Evolutionary conservation across 176 grass and related monocot genomes (phyloP).

Genomic region (Pharus latifolius): DNA sequence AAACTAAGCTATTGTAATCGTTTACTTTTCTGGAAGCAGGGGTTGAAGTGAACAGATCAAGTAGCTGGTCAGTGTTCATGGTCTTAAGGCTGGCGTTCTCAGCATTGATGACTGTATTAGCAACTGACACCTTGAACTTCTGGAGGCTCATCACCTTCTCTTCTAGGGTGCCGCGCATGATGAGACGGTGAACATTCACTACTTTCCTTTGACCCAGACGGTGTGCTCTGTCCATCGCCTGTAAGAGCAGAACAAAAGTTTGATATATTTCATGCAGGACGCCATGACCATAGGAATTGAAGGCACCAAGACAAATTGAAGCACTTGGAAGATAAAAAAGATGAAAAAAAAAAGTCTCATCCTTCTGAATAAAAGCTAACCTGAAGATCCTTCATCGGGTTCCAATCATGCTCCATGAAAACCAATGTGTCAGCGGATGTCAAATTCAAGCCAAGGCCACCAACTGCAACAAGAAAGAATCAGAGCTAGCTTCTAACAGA

Average conservation of each 20-base stretch:
- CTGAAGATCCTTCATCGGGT: constrained; percentile 98
- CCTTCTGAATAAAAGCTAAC: constrained; percentile 22
- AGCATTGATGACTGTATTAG: constrained; percentile 84
- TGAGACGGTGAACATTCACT: constrained; percentile 91
- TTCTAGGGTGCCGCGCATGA: constrained; percentile 93
- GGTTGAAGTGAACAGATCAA: constrained; percentile 87
- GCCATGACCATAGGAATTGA: background rate
- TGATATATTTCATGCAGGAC: background rate
- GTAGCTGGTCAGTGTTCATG: constrained; percentile 94
- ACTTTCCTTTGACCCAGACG: constrained; percentile 88
- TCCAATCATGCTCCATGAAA: constrained; percentile 99
- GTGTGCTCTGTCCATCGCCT: constrained; percentile 99
- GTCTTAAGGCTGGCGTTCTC: constrained; percentile 89
- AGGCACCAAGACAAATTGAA: background rate
- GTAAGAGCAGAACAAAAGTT: background rate
- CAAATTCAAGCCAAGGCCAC: constrained; percentile 94
- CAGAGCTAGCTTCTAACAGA: constrained; percentile 15
- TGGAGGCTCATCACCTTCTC: constrained; percentile 99
- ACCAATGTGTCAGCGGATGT: constrained; percentile 98
- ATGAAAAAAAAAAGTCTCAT: background rate
- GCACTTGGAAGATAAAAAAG: background rate
- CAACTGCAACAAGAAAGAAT: constrained; percentile 52
- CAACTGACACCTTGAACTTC: constrained; percentile 94
- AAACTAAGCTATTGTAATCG: background rate
- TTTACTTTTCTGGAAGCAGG: constrained; percentile 74